phyloP scores from a whole-genome alignment of 2,329 filamentous ascomycete species.

The Cladorrhinum sp. region DNA sequence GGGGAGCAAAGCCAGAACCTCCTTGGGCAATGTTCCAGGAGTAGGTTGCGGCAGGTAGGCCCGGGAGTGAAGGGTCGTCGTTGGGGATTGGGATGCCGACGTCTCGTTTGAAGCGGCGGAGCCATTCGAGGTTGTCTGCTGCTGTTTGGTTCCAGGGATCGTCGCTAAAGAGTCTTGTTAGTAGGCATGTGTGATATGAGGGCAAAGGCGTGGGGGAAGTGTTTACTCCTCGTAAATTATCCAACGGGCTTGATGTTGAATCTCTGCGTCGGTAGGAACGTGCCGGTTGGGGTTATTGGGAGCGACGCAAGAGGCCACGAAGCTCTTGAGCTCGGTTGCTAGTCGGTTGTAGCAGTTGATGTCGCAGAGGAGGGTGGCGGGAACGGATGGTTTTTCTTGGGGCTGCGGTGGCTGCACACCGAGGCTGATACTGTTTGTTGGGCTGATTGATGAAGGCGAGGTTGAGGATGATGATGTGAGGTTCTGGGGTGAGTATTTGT shows the following conservation, averaged over 20 bases:
- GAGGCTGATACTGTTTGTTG: slow-evolving; percentile 28
- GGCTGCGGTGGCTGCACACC: slow-evolving; percentile 27
- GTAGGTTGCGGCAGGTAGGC: slow-evolving; percentile 39
- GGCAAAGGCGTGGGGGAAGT: background rate
- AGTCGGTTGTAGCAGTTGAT: slow-evolving; percentile 59
- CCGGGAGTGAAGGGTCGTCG: slow-evolving; percentile 45
- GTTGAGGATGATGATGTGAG: background rate
- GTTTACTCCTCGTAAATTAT: slow-evolving; percentile 60
- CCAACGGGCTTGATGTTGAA: slow-evolving; percentile 63
- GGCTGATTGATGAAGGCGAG: background rate
- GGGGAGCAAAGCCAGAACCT: slow-evolving; percentile 54
- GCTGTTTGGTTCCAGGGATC: slow-evolving; percentile 64
- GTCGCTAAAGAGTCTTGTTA: slow-evolving; percentile 40
- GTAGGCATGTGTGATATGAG: slow-evolving; percentile 21
- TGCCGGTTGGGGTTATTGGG: slow-evolving; percentile 59
- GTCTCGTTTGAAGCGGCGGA: slow-evolving; percentile 60
- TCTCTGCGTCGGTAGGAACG: slow-evolving; percentile 57
- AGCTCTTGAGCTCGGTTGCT: slow-evolving; percentile 52
- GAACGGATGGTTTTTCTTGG: background rate
- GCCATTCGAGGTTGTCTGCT: slow-evolving; percentile 62
- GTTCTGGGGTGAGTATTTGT: background rate
- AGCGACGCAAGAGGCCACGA: slow-evolving; percentile 52
- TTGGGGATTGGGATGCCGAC: slow-evolving; percentile 45
- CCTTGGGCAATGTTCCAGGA: slow-evolving; percentile 50
- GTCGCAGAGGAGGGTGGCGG: slow-evolving; percentile 49